phyloP scores from a whole-genome alignment of 192 early-diverging fungal genomes.

The Backusella luteola region DNA sequence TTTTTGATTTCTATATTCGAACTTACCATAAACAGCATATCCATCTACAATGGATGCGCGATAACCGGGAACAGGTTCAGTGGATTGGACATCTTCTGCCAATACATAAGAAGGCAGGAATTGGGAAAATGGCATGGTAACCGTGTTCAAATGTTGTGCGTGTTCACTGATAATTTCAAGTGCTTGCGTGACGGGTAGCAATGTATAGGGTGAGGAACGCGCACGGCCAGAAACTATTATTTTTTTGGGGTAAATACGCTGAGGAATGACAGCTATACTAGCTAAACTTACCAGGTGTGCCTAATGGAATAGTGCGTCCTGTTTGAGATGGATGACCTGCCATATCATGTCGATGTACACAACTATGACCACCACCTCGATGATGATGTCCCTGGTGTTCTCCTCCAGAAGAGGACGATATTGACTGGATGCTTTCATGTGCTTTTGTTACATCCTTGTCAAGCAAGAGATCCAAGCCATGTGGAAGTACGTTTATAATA shows the following conservation, averaged over 20 bases:
- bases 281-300: conserved; percentile 1
- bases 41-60: conserved; percentile 91
- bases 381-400: conserved; percentile 1
- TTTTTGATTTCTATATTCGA: background rate
- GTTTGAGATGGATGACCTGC: background rate
- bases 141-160: conserved; percentile 31
- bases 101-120: conserved; percentile 63
- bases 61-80: conserved; percentile 80
- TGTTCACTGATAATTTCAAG: conserved; percentile 49
- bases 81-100: conserved; percentile 71
- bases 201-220: conserved; percentile 81
- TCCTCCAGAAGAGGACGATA: background rate
- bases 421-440: conserved; percentile 48
- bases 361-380: conserved; percentile 29
- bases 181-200: conserved; percentile 73
- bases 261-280: background rate
- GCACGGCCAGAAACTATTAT: conserved; percentile 57
- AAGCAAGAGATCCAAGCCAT: conserved; percentile 72
- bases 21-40: conserved; percentile 82
- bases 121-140: conserved; percentile 41
- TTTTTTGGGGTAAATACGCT: background rate
- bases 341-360: conserved; percentile 38
- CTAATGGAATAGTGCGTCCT: conserved; percentile 2
- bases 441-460: conserved; percentile 58
- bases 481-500: conserved; percentile 70